These are phyloP conservation scores for Eustoma russellianum DNA, from an alignment of 257 asterid genomes.

Conservation along the genomic window DNA sequence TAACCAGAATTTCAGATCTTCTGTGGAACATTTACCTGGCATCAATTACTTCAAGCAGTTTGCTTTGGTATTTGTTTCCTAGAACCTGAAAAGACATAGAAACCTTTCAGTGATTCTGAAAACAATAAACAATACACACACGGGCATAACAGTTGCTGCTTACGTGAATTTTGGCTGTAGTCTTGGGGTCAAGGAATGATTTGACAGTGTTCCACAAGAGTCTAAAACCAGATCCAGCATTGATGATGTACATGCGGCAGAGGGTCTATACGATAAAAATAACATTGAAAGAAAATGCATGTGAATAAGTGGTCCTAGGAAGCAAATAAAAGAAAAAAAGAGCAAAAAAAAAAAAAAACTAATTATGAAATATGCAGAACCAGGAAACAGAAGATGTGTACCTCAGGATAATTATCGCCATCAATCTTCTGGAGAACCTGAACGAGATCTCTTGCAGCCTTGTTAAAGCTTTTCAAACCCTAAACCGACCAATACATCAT, in stretches of 20 bases:
- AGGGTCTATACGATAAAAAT: conserved; percentile 44
- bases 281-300: not conserved
- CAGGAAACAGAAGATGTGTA: conserved; percentile 5
- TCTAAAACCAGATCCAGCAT: conserved; percentile 97
- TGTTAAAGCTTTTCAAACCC: conserved; percentile 87
- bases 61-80: conserved; percentile 87
- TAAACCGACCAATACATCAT: conserved; percentile 13
- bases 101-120: not conserved
- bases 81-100: conserved; percentile 42
- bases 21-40: conserved; percentile 45
- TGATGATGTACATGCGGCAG: conserved; percentile 89
- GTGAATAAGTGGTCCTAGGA: not conserved
- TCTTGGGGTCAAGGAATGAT: conserved; percentile 97
- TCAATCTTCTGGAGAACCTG: conserved; percentile 83
- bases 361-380: not conserved
- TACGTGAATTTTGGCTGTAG: conserved; percentile 93
- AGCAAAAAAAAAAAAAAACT: not conserved
- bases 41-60: conserved; percentile 83
- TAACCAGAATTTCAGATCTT: not conserved
- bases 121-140: not conserved
- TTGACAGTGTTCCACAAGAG: conserved; percentile 94
- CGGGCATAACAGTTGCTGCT: conserved; percentile 7
- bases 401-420: conserved; percentile 98
- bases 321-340: not conserved
- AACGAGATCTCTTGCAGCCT: conserved; percentile 81